Evolutionary conservation across 768 basidiomycete species (phyloP), one percentile per base, ranked within the genome.

Genomic region (Phylloporus sp.): DNA sequence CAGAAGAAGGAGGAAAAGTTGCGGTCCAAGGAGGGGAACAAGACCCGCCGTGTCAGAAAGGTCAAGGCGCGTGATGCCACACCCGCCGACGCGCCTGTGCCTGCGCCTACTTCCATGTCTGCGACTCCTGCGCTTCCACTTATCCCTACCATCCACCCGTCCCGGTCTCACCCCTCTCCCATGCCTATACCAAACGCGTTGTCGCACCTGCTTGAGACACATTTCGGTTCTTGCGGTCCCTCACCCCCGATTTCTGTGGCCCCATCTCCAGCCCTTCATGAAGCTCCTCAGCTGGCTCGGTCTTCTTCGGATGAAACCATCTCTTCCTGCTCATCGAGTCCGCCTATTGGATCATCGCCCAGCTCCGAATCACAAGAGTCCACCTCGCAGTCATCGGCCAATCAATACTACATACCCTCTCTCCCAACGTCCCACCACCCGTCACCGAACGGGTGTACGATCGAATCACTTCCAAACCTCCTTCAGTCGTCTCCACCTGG

Each of bases 201-300:
- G 53, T 28, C 55, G 38, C n/a, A 43, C 60, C 49, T 45, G 3
- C 56, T 51, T 4, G 73, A 73, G 43, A 48, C 48, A 40, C 47
- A 32, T n/a, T 59, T 55, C 50, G 71, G 71, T 26, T 56, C 71
- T n/a, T 63, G 57, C 11, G 78, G 76, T 0, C 77, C 80, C n/a
- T 77, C 79, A 0, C 80, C 81, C 2, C 80, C 80, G 0, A 51
- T 80, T 29, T 81, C 82, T 0, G 73, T 74, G 15, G 77, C 77
- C 6, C 66, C 76, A 8, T 80, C 82, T 2, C 79, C 80, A 10
- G 67, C 67, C 2, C 56, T 64, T n/a, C 27, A 16, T 11, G 42
- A 32, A 5, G 2, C 22, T 5, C 58, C 61, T 18, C 45, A 52
- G 13, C 59, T 57, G 36, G 44, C 49, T 41, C 23, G 20, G 9